phyloP scores from a whole-genome alignment of 2,329 filamentous ascomycete genomes.

The Dactylellina leptospora region DNA sequence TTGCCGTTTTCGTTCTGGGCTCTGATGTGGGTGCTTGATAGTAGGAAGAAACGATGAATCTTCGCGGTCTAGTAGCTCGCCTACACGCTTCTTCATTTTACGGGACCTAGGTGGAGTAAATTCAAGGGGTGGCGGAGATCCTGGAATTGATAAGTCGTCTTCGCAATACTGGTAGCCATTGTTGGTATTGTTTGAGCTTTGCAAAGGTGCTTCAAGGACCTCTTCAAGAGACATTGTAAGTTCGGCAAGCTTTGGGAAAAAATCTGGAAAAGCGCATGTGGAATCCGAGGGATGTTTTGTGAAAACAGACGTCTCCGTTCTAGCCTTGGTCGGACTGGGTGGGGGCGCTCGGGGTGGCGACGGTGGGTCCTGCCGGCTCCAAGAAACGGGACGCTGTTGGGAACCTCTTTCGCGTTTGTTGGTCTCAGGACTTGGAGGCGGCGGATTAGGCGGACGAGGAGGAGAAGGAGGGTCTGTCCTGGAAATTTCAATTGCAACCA shows the following conservation, averaged over 20 bases:
- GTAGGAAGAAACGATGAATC: not conserved
- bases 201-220: slow-evolving; percentile 16
- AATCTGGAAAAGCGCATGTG: not conserved
- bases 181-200: not conserved
- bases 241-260: slow-evolving; percentile 36
- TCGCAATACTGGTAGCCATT: slow-evolving; percentile 26
- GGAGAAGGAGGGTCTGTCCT: slow-evolving; percentile 43
- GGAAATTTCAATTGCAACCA: slow-evolving; percentile 19
- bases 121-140: slow-evolving; percentile 25
- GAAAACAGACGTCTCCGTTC: not conserved
- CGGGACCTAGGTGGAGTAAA: slow-evolving; percentile 22
- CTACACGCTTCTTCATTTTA: slow-evolving; percentile 1
- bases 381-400: slow-evolving; percentile 8
- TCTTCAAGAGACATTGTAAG: slow-evolving; percentile 26
- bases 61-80: not conserved
- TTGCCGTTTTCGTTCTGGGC: slow-evolving; percentile 2
- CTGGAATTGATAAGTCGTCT: slow-evolving; percentile 34
- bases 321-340: slow-evolving; percentile 31
- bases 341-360: slow-evolving; percentile 46
- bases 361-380: slow-evolving; percentile 46
- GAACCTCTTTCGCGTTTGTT: slow-evolving; percentile 12
- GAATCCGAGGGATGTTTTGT: not conserved
- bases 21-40: not conserved
- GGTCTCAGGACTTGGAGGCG: slow-evolving; percentile 38
- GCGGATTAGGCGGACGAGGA: slow-evolving; percentile 40